Evolutionary conservation across 805 yeast genomes (phyloP), one percentile per base, ranked within the genome.

Genomic region (Schizosaccharomyces japonicus): DNA sequence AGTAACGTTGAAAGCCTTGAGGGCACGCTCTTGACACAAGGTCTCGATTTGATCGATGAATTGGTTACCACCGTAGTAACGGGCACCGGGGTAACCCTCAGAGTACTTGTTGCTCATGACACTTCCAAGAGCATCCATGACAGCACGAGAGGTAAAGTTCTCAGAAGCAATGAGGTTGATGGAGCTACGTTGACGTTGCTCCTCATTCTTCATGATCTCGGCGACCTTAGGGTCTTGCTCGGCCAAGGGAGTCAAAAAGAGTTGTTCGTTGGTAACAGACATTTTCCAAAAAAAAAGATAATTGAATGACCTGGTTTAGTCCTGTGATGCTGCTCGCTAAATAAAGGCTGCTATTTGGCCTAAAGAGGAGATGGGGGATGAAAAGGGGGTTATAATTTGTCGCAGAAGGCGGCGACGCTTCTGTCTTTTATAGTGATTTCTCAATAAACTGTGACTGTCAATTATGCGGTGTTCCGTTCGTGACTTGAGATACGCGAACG

Each of bases 51-150:
- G 71, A 67, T 87, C 98, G 58, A 87, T 87, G 66, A 75, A 79
- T 66, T 87, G 84, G 61, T 87, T 87, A 63, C 98, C 98, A 64
- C 98, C 98, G 62, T 87, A 87, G 69, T 87, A 87, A 63, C 98
- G 76, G 53, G 84, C 94, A 55, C 94, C 94, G 39, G 98, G 98
- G 66, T 87, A 87, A 53, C 96, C 96, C 66, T 87, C 98, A 8
- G 95, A 84, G 67, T 87, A 87, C 69, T 87, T 87, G 73, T 87
- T 87, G 64, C 81, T 85, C 94, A 87, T 83, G 61, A 82, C 94
- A 26, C 95, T 80, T 54, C 96, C 96, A 58, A 87, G 71, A 46
- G 83, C 75, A 61, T 87, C 94, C 75, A 87, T 80, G 29, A 87
- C 98, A 23, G 95, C 78, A 55, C 78, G 80, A 46, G 95, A 80